A percentile compares a stretch with the other conserved stretches of the same genome.
phyloP scores from a whole-genome alignment of 2,329 filamentous ascomycete species.

The Aspergillus flavus region DNA sequence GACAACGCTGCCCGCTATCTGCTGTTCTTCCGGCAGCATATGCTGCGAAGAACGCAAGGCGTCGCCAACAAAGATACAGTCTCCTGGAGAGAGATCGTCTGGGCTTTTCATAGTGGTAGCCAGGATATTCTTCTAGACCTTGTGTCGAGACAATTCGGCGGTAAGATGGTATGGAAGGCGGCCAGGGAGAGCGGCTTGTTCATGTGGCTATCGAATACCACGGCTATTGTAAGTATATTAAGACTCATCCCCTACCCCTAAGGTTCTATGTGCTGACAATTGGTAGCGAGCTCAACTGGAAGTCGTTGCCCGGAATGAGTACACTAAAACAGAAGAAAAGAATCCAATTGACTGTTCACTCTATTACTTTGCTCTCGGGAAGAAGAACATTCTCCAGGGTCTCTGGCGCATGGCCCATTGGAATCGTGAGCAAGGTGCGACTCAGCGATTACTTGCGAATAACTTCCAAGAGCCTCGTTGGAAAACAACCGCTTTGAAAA shows the following conservation, averaged over 20 bases:
- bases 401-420: conserved; percentile 94
- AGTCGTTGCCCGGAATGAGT: conserved; percentile 87
- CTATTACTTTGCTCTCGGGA: conserved; percentile 86
- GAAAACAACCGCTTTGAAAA: conserved; percentile 88
- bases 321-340: conserved; percentile 82
- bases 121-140: conserved; percentile 90
- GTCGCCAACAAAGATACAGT: conserved; percentile 62
- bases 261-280: conserved; percentile 11
- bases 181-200: conserved; percentile 87
- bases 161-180: conserved; percentile 79
- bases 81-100: conserved; percentile 56
- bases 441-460: conserved; percentile 78
- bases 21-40: conserved; percentile 82
- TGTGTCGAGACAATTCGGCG: conserved; percentile 76
- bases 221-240: conserved; percentile 66
- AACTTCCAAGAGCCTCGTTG: conserved; percentile 87
- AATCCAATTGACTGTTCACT: conserved; percentile 90
- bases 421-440: conserved; percentile 82
- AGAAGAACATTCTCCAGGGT: conserved; percentile 86
- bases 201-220: conserved; percentile 85
- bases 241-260: neutral
- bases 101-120: conserved; percentile 53
- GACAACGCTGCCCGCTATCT: conserved; percentile 87
- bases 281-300: conserved; percentile 77
- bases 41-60: conserved; percentile 66